Percentiles rank a stretch among this genome's conserved stretches.
These are phyloP conservation scores for Psilocybe cyanescens DNA, from an alignment of 768 basidiomycete species.

Conservation along the genomic window DNA sequence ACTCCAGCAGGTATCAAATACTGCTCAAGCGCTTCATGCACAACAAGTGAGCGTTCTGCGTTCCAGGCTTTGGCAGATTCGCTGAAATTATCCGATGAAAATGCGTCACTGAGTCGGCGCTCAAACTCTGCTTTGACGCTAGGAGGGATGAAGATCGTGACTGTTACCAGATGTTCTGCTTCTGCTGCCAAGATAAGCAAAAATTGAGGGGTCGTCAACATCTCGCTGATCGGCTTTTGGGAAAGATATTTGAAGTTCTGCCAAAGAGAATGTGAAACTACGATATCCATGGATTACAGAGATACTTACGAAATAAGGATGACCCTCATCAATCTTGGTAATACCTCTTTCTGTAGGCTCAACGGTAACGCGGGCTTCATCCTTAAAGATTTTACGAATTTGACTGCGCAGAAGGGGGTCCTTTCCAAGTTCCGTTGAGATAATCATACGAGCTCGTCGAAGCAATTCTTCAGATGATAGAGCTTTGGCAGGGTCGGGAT, in stretches of 20 bases:
- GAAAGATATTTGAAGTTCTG: conserved; percentile 96
- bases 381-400: conserved; percentile 76
- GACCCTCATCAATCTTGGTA: conserved; percentile 73
- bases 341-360: conserved; percentile 88
- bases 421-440: conserved; percentile 89
- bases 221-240: conserved; percentile 72
- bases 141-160: conserved; percentile 68
- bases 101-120: conserved; percentile 76
- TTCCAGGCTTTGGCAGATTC: conserved; percentile 93
- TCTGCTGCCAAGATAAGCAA: conserved; percentile 92
- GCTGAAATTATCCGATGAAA: conserved; percentile 82
- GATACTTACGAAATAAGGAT: conserved; percentile 68
- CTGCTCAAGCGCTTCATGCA: conserved; percentile 78
- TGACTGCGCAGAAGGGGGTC: conserved; percentile 86
- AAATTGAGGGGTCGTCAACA: conserved; percentile 80
- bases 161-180: conserved; percentile 81
- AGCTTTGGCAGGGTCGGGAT: conserved; percentile 63
- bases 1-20: conserved; percentile 82
- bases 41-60: conserved; percentile 74
- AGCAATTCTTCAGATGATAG: conserved; percentile 70
- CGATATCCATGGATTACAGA: neutral
- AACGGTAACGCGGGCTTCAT: conserved; percentile 76
- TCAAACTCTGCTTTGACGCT: conserved; percentile 71
- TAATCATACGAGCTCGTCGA: conserved; percentile 76
- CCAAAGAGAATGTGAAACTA: conserved; percentile 9